Evolutionary conservation across 2,329 filamentous ascomycete species (phyloP), one percentile per base, ranked within the genome.

Genomic region (Beauveria sp.): DNA sequence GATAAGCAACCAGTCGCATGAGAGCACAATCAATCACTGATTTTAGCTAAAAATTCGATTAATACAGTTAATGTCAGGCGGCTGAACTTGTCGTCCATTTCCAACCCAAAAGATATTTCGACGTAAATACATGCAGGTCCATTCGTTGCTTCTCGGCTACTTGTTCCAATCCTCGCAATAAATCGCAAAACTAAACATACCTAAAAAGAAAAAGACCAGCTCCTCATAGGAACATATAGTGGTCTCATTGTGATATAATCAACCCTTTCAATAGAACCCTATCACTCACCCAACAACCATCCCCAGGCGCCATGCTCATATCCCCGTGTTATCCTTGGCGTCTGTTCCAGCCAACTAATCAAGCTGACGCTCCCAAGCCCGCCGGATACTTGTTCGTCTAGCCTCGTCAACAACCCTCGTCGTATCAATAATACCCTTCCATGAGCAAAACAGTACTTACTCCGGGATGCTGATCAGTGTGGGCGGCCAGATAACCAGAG

Each of bases 271-370:
- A 52, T 53, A 30, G 48, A 16, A 37, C 40, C n/a, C 9, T 37
- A 9, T 41, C 50, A 16, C 41, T 54, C 28, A 40, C 57, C 57
- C 28, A 37, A 37, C 41, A 24, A 26, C 26, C 57, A 44, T 59
- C 57, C 57, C 50, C 57, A 54, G 57, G 28, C 57, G 57, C 57
- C 57, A 43, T 20, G 26, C 14, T 54, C 57, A 16, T 28, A 41
- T 24, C 37, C 43, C 37, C 40, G 24, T 52, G 12, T 10, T 14
- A n/a, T 9, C 16, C 8, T 44, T 24, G 14, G 53, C 3, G 26
- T 26, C 18, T 28, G 24, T 22, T 20, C 16, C 22, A 5, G 41
- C 54, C 54, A 56, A 37, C 54, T 2, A 22, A 30, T 40, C 43
- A n/a, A 40, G 54, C 43, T 57, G 43, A 48, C 54, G 28, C 44